These are phyloP conservation scores for Tardiomyces blankii DNA, from an alignment of 1,139 yeast genomes.

Conservation along the genomic window DNA sequence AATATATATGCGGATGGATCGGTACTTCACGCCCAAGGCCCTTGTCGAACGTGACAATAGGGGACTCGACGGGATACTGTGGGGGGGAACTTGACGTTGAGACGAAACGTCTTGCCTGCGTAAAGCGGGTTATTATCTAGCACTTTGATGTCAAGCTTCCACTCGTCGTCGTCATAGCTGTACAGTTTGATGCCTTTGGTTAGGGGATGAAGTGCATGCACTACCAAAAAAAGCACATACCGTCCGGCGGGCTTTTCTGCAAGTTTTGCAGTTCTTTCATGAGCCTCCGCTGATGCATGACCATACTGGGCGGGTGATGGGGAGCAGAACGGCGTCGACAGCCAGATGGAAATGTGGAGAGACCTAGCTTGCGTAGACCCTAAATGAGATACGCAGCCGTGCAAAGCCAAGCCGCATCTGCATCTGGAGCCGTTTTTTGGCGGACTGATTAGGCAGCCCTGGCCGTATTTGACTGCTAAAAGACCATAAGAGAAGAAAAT, in stretches of 20 bases:
- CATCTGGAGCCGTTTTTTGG: no score
- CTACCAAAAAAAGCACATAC: constrained; percentile 20
- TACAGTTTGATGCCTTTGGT: constrained; percentile 17
- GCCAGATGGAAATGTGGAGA: no score
- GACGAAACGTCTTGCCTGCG: constrained; percentile 24
- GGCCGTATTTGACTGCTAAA: no score
- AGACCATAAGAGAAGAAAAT: no score
- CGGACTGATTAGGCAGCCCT: no score
- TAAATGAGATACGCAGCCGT: no score
- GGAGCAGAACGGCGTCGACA: no score
- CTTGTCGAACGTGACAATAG: constrained; percentile 42
- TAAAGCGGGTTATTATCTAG: constrained; percentile 25
- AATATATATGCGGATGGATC: constrained; percentile 60
- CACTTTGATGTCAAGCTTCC: constrained; percentile 27
- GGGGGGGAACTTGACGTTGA: constrained; percentile 33
- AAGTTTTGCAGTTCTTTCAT: constrained; percentile 33
- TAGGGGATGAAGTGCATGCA: no score
- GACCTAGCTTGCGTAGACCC: no score
- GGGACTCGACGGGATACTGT: constrained; percentile 55
- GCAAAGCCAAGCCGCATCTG: no score
- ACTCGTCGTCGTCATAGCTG: constrained; percentile 21
- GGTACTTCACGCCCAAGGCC: constrained; percentile 33
- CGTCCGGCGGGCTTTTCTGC: constrained; percentile 15
- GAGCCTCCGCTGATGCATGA: constrained; percentile 31
- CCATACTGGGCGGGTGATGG: neutral